phyloP scores from a whole-genome alignment of 2,329 filamentous ascomycete genomes.

The Colletotrichum cuscutae region DNA sequence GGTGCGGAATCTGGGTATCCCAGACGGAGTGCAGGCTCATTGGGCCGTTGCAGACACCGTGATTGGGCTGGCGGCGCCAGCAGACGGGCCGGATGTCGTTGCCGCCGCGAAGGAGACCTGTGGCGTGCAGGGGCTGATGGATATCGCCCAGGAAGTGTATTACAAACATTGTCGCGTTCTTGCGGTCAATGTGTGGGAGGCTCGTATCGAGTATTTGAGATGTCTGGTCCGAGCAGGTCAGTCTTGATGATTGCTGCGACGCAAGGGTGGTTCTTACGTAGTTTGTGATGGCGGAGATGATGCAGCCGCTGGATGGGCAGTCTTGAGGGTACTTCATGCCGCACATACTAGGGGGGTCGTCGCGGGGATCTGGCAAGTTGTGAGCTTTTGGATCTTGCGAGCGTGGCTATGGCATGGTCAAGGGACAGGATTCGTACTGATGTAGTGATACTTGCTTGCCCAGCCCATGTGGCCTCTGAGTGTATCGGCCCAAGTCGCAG shows the following conservation, averaged over 20 bases:
- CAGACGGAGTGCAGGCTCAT: conserved; percentile 35
- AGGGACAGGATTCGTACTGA: conserved; percentile 13
- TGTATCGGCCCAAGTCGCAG: conserved; percentile 35
- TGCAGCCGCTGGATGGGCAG: conserved; percentile 33
- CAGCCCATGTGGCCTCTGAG: conserved; percentile 34
- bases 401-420: neutral
- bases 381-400: neutral
- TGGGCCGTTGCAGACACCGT: conserved; percentile 27
- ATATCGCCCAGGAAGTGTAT: conserved; percentile 37
- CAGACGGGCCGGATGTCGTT: conserved; percentile 35
- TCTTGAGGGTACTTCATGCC: conserved; percentile 34
- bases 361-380: conserved; percentile 17
- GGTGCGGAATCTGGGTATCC: conserved; percentile 34
- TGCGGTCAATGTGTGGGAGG: conserved; percentile 42
- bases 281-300: conserved; percentile 35
- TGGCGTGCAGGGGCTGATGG: conserved; percentile 36
- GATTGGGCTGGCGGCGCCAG: conserved; percentile 27
- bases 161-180: conserved; percentile 36
- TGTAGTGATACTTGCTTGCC: conserved; percentile 36
- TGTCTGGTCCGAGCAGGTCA: conserved; percentile 1
- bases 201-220: conserved; percentile 31
- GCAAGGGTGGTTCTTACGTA: neutral
- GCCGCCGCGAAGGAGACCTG: conserved; percentile 34
- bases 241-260: neutral
- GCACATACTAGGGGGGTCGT: conserved; percentile 34